Conservation (phyloP, 495 filamentous ascomycete species). For the Penicillium bialowiezense region DNA sequence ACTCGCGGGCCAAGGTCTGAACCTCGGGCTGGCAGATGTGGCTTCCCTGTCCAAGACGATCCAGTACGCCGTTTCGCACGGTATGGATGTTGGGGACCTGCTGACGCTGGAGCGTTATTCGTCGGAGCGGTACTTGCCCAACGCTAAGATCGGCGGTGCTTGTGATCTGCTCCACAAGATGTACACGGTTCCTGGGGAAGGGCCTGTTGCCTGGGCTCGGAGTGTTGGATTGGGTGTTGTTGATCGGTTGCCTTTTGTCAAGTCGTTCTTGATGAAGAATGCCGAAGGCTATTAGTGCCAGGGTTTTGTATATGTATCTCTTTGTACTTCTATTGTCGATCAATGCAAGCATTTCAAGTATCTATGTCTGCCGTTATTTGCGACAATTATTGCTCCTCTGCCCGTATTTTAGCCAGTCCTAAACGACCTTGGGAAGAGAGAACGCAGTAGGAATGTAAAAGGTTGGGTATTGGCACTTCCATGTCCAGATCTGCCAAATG, state of each 20-base stretch:
- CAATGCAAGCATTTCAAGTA: constrained; percentile 1
- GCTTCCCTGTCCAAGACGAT: constrained; percentile 70
- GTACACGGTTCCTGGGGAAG: constrained; percentile 67
- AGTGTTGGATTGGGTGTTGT: constrained; percentile 74
- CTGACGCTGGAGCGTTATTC: constrained; percentile 78
- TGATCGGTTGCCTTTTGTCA: constrained; percentile 72
- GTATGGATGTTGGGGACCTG: constrained; percentile 75
- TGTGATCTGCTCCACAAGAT: constrained; percentile 94
- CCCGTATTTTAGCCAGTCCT: too few relatives aligned
- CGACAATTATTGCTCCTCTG: too few relatives aligned
- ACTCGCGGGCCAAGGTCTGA: constrained; percentile 90
- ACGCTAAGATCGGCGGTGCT: constrained; percentile 82
- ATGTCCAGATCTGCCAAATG: background rate
- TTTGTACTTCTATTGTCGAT: constrained; percentile 18
- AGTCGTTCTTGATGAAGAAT: constrained; percentile 83
- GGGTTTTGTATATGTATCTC: constrained; percentile 3
- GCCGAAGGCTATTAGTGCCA: constrained; percentile 60
- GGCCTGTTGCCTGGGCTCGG: constrained; percentile 73
- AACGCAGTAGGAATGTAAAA: constrained; percentile 5
- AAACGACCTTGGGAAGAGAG: too few relatives aligned
- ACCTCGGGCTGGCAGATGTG: constrained; percentile 87
- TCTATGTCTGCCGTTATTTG: background rate
- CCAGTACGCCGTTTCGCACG: constrained; percentile 72
- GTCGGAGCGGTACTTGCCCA: constrained; percentile 72
- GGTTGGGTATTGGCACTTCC: constrained; percentile 18